Evolutionary conservation across 2,329 filamentous ascomycete species (phyloP).

Genomic region (Penicillium sp.): DNA sequence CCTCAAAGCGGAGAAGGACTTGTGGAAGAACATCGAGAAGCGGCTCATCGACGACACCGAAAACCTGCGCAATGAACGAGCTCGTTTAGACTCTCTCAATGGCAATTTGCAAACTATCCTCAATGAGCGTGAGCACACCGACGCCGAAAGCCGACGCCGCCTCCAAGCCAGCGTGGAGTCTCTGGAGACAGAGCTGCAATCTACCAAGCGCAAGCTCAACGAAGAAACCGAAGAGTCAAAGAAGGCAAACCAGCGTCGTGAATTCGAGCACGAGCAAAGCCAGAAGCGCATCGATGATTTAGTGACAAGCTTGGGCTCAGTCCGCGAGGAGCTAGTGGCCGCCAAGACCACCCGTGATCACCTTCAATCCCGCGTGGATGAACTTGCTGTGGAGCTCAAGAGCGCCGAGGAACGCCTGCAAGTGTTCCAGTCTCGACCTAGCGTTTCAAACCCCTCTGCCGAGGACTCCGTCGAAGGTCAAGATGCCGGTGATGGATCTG

Average conservation of each 20-base stretch:
- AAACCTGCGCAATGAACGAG: slow-evolving; percentile 77
- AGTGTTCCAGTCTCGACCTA: slow-evolving; percentile 77
- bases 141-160: slow-evolving; percentile 78
- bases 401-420: slow-evolving; percentile 86
- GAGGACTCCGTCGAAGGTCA: slow-evolving; percentile 46
- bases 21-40: slow-evolving; percentile 92
- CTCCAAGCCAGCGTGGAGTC: slow-evolving; percentile 76
- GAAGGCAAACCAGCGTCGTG: slow-evolving; percentile 79
- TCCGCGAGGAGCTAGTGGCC: slow-evolving; percentile 82
- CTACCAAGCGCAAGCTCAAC: slow-evolving; percentile 78
- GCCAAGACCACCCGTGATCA: slow-evolving; percentile 88
- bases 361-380: slow-evolving; percentile 83
- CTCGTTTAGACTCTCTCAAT: slow-evolving; percentile 78
- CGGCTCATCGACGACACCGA: slow-evolving; percentile 88
- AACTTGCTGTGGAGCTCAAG: slow-evolving; percentile 82
- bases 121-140: slow-evolving; percentile 85
- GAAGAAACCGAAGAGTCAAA: slow-evolving; percentile 83
- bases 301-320: slow-evolving; percentile 73
- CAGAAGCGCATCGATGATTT: slow-evolving; percentile 94
- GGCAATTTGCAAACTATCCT: slow-evolving; percentile 83
- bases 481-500: slow-evolving; percentile 55
- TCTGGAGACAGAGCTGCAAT: slow-evolving; percentile 75
- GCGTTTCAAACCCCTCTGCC: slow-evolving; percentile 57
- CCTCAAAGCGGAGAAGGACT: slow-evolving; percentile 88
- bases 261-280: slow-evolving; percentile 84